phyloP scores from a whole-genome alignment of 208 protist genomes.

The Trichomonas gallinae region DNA sequence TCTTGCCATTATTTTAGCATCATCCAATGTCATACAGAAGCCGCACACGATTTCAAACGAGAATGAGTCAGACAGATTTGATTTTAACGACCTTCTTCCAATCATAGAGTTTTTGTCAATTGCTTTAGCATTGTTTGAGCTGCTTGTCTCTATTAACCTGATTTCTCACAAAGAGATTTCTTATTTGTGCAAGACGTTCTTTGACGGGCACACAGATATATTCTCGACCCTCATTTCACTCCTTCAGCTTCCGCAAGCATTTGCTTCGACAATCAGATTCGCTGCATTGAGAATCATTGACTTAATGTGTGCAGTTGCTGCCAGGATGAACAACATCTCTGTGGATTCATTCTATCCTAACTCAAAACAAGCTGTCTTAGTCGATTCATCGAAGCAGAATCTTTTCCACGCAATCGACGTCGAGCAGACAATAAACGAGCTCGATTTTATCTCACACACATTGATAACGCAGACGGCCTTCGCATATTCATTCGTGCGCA shows the following conservation, averaged over 20 bases:
- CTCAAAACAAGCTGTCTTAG: background rate
- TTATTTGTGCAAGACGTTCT: background rate
- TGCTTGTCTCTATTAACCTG: background rate
- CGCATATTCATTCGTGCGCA: background rate
- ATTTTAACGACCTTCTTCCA: background rate
- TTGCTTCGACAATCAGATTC: background rate
- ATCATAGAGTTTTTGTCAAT: background rate
- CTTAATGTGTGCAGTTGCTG: background rate
- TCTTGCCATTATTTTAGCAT: background rate
- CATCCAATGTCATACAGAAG: background rate
- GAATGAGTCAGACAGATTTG: background rate
- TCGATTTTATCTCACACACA: background rate
- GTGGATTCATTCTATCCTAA: slow-evolving; percentile 14
- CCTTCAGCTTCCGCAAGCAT: background rate
- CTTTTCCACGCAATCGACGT: background rate
- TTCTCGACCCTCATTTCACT: background rate
- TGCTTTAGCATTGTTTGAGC: background rate
- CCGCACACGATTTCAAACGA: background rate
- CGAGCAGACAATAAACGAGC: background rate
- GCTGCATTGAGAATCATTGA: background rate
- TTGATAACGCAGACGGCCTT: background rate
- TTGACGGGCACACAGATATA: background rate
- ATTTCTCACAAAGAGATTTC: background rate
- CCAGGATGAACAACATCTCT: background rate
- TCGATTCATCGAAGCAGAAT: background rate